A percentile compares a stretch with the other conserved stretches of the same genome.
Evolutionary conservation across 2,329 filamentous ascomycete species (phyloP).

Genomic region (Sporothrix inflata): DNA sequence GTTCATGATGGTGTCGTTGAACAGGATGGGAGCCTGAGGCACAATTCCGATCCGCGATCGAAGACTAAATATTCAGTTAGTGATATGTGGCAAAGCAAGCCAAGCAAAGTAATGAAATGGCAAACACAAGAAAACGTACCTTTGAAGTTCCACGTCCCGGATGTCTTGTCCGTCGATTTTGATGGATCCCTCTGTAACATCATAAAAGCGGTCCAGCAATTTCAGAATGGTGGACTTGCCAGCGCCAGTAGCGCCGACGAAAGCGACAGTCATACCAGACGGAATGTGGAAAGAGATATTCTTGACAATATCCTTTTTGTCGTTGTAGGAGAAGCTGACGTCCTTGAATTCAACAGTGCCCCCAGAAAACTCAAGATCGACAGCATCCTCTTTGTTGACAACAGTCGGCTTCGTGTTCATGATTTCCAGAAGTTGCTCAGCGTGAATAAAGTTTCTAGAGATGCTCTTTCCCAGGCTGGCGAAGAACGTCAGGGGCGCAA

Average conservation of each 20-base stretch:
- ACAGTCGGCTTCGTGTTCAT: slow-evolving; percentile 62
- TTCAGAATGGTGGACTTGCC: slow-evolving; percentile 63
- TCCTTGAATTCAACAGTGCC: slow-evolving; percentile 59
- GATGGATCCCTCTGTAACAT: slow-evolving; percentile 57
- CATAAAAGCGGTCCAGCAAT: slow-evolving; percentile 63
- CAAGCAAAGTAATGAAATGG: not conserved
- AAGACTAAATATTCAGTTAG: slow-evolving; percentile 38
- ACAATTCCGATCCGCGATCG: slow-evolving; percentile 60
- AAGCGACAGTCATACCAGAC: slow-evolving; percentile 59
- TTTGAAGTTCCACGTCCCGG: slow-evolving; percentile 55
- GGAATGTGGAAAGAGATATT: slow-evolving; percentile 55
- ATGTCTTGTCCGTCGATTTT: slow-evolving; percentile 61
- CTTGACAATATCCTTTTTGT: slow-evolving; percentile 61
- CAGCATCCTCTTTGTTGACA: slow-evolving; percentile 55
- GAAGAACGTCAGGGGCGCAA: slow-evolving; percentile 72
- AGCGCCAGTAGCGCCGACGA: slow-evolving; percentile 63
- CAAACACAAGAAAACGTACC: slow-evolving; percentile 38
- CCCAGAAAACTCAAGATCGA: slow-evolving; percentile 53
- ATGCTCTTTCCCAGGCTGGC: slow-evolving; percentile 59
- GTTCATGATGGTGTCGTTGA: slow-evolving; percentile 62
- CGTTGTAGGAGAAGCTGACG: slow-evolving; percentile 63
- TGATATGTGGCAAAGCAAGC: not conserved
- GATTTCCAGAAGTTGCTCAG: slow-evolving; percentile 60
- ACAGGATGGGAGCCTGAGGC: slow-evolving; percentile 59
- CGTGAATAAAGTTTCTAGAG: slow-evolving; percentile 60